Conservation (phyloP, 2,329 filamentous ascomycete genomes). For the Trichoderma brevicompactum region DNA sequence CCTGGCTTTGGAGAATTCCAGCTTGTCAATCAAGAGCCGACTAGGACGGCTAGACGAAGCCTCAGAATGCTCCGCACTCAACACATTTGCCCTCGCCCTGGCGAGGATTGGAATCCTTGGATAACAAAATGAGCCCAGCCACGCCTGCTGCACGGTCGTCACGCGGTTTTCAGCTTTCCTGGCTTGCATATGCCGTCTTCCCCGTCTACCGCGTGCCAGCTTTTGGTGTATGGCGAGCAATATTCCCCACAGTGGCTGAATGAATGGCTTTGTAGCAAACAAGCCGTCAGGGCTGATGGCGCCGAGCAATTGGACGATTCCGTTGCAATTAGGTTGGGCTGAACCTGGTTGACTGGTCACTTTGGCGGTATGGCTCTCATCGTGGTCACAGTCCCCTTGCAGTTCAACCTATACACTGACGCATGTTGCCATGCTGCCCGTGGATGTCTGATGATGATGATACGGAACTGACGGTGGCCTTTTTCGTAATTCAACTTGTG, state of each 20-base stretch:
- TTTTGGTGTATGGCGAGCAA: constrained; percentile 2
- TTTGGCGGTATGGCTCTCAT: neutral
- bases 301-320: neutral
- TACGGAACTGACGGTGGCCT: too few species aligned
- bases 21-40: neutral
- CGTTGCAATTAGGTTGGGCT: neutral
- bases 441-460: too few species aligned
- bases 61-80: neutral
- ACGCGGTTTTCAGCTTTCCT: constrained; percentile 20
- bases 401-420: neutral
- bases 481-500: too few species aligned
- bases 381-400: neutral
- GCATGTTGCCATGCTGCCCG: neutral
- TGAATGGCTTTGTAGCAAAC: neutral
- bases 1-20: neutral
- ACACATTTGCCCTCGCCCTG: neutral
- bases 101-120: constrained; percentile 16
- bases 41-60: neutral
- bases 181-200: constrained; percentile 2
- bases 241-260: constrained; percentile 20
- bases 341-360: neutral
- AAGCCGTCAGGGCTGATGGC: neutral
- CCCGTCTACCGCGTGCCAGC: constrained; percentile 5
- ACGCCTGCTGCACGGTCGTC: constrained; percentile 11
- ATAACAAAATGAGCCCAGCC: constrained; percentile 12